These are phyloP conservation scores for Schizothecium vesticola DNA, from an alignment of 495 filamentous ascomycete genomes.

Conservation along the genomic window DNA sequence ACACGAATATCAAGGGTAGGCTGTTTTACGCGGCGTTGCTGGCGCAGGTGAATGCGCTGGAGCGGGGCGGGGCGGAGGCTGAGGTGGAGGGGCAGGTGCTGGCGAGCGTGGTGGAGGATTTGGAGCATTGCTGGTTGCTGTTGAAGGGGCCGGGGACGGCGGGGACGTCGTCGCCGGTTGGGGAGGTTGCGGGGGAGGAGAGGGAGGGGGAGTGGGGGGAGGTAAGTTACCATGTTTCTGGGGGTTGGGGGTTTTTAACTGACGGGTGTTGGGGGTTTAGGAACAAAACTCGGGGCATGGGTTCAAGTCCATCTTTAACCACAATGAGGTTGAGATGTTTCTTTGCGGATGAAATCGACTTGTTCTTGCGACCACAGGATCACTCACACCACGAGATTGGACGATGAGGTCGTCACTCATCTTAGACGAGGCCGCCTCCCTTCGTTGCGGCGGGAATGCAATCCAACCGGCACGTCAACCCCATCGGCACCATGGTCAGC, in stretches of 20 bases:
- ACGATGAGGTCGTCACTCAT: background rate
- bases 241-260: background rate
- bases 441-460: no score
- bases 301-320: constrained; percentile 27
- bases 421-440: no score
- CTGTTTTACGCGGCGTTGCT: constrained; percentile 40
- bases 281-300: constrained; percentile 9
- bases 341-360: constrained; percentile 13
- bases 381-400: background rate
- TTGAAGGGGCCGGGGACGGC: constrained; percentile 15
- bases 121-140: constrained; percentile 16
- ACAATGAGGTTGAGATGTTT: constrained; percentile 24
- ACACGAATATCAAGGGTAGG: constrained; percentile 54
- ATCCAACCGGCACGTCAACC: no score
- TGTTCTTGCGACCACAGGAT: background rate
- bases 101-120: constrained; percentile 19
- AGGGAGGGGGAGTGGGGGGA: constrained; percentile 14
- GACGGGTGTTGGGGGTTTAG: background rate
- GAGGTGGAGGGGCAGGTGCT: constrained; percentile 28
- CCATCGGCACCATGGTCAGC: no score
- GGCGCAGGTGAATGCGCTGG: constrained; percentile 41
- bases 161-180: background rate
- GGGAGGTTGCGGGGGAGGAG: background rate
- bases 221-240: constrained; percentile 13
- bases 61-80: constrained; percentile 22